phyloP scores from a whole-genome alignment of 805 yeast species.

The Maudiozyma pseudohumilis region DNA sequence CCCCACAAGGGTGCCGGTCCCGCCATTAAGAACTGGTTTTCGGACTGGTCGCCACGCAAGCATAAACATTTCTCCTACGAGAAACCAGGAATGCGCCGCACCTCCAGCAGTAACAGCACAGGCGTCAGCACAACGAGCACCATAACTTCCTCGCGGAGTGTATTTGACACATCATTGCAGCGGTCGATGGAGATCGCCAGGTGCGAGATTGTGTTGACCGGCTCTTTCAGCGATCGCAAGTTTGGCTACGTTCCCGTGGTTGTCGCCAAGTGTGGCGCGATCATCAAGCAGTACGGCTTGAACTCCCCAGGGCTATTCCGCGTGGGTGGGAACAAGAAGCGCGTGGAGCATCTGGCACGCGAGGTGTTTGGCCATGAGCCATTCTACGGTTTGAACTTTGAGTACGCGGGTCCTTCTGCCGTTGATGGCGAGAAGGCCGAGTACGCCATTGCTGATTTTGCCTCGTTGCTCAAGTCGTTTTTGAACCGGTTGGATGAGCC shows the following conservation, averaged over 20 bases:
- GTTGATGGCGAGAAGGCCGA: conserved; percentile 55
- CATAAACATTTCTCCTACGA: background rate
- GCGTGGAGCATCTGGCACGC: conserved; percentile 73
- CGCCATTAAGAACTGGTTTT: background rate
- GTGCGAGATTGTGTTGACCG: background rate
- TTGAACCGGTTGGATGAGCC: conserved; percentile 87
- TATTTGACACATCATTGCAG: conserved; percentile 1
- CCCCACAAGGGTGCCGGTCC: background rate
- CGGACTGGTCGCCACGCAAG: background rate
- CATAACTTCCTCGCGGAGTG: background rate
- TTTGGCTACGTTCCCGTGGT: conserved; percentile 56
- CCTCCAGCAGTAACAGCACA: background rate
- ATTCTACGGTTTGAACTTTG: conserved; percentile 59
- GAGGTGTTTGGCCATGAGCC: conserved; percentile 81
- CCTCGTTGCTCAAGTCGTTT: conserved; percentile 74
- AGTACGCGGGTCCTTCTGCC: conserved; percentile 44
- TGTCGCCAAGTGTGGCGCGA: conserved; percentile 90
- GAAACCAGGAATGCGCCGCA: background rate
- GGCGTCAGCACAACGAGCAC: background rate
- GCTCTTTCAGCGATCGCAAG: background rate
- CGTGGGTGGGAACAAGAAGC: conserved; percentile 79
- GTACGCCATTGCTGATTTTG: conserved; percentile 90
- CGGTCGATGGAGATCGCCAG: conserved; percentile 1
- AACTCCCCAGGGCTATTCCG: conserved; percentile 84
- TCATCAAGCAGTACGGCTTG: conserved; percentile 62